These are phyloP conservation scores for Hypsizygus ulmarius DNA, from an alignment of 1,284 basidiomycete genomes.

Conservation along the genomic window DNA sequence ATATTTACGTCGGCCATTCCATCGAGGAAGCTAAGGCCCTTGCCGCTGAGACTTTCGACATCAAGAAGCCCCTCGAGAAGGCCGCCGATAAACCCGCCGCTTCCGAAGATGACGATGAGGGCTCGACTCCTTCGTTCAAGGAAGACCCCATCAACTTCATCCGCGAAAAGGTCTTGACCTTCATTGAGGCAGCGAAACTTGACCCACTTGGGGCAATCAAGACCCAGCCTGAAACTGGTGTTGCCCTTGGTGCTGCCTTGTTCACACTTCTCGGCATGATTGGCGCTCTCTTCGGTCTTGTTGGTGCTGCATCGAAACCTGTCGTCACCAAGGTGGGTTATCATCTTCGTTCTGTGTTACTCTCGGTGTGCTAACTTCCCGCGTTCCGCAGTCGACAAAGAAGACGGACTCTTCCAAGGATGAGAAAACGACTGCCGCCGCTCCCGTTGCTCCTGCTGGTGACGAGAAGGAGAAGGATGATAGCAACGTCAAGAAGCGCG, in stretches of 20 bases:
- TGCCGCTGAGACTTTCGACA: conserved; percentile 79
- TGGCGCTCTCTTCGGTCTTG: conserved; percentile 73
- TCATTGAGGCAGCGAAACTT: conserved; percentile 69
- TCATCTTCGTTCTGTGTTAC: neutral
- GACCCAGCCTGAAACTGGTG: conserved; percentile 82
- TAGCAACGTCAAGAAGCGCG: conserved; percentile 51
- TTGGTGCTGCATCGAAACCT: conserved; percentile 69
- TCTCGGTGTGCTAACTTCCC: conserved; percentile 10
- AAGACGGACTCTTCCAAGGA: conserved; percentile 69
- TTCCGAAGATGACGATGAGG: conserved; percentile 56
- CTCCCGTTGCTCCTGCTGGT: conserved; percentile 67
- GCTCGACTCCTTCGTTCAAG: conserved; percentile 56
- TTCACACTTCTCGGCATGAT: conserved; percentile 84
- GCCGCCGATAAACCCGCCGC: conserved; percentile 45
- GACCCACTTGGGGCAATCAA: conserved; percentile 78
- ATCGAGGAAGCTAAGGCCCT: conserved; percentile 77
- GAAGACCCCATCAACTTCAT: conserved; percentile 77
- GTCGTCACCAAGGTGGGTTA: conserved; percentile 57
- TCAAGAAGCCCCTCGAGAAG: conserved; percentile 77
- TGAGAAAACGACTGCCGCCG: conserved; percentile 60
- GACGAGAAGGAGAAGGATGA: conserved; percentile 64
- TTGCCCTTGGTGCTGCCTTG: conserved; percentile 66
- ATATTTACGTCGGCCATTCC: conserved; percentile 92
- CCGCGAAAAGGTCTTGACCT: conserved; percentile 70
- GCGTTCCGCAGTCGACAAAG: conserved; percentile 55